These are phyloP conservation scores for Dendrobium huoshanense DNA, from an alignment of 106 monocot species.

Conservation along the genomic window DNA sequence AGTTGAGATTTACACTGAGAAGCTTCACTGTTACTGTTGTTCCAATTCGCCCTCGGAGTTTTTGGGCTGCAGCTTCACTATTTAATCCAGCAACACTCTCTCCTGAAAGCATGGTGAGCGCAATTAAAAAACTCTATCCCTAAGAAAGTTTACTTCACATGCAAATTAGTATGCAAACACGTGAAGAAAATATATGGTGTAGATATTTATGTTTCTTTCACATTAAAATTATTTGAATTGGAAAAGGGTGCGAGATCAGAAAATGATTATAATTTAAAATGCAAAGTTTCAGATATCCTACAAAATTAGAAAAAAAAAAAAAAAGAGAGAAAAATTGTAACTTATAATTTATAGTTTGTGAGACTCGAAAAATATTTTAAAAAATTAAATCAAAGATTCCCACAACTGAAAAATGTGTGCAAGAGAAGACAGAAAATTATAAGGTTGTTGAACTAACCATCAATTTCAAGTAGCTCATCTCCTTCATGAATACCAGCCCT, in stretches of 20 bases:
- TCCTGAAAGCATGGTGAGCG: constrained; percentile 30
- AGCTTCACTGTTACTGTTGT: constrained; percentile 84
- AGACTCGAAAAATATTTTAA: neutral
- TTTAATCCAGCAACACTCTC: constrained; percentile 59
- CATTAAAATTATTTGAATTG: neutral
- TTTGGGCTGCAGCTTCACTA: constrained; percentile 76
- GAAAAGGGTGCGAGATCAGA: neutral
- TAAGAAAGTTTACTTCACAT: neutral
- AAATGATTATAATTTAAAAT: too few relatives aligned
- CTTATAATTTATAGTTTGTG: neutral
- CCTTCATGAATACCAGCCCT: constrained; percentile 90
- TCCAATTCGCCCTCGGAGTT: constrained; percentile 81
- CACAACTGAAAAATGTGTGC: too few relatives aligned
- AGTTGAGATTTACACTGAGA: constrained; percentile 30
- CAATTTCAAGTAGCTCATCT: constrained; percentile 86
- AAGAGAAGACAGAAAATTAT: neutral
- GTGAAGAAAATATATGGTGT: neutral
- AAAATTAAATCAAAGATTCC: too few relatives aligned
- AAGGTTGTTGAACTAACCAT: constrained; percentile 43
- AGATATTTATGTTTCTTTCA: neutral
- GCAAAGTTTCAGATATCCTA: too few relatives aligned
- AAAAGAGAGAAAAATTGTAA: neutral
- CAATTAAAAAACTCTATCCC: neutral
- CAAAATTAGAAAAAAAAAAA: neutral
- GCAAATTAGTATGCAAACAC: neutral